Base-by-base conservation (phyloP, 2,329 filamentous ascomycete genomes). In the Microascus cirrosus region DNA sequence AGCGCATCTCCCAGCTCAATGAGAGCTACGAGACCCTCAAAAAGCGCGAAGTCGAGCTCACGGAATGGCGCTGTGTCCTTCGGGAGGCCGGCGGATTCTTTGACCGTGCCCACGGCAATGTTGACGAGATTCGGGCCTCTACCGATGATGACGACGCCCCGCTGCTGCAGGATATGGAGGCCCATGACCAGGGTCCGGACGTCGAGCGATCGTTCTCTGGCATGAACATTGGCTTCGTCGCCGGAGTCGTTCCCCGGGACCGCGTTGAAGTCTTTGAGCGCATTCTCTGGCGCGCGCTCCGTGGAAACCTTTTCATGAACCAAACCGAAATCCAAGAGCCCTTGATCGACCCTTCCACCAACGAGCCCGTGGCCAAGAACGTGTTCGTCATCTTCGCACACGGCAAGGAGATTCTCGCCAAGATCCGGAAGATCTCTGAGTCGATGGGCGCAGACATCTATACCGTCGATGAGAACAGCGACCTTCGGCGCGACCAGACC, bases 351-450 rank as follows among this genome's bases (percentile, higher is more conserved):
- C 93, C 94, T 18, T 82, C 87, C 69, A 96, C 84, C 75, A 96
- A 97, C 70, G 93, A 97, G 74, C 80, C 89, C 62, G 81, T 95
- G 65, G 85, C 88, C 77, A 99, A 99, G 84, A 99, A 96, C 66
- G 94, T 99, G 58, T 99, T 99, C 68, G 93, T 99, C 68, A 99
- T 99, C 72, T 99, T 99, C 66, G 94, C 94, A 13, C 94, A 99
- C 68, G 94, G 94, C 69, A 96, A 96, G 74, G 93, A 97, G 73
- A 96, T 99, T 65, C 85, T 99, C 66, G 89, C 92, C 68, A 99
- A 99, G 84, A 97, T 99, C 69, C 86, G 94, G 68, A 97, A 96
- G 81, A 97, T 99, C 61, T 97, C 93, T 1, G 94, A 99, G 75
- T 96, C 92, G 10, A 86, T 99, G 73, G 90, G 93, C 61, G 94